Evolutionary conservation across 768 basidiomycete species (phyloP).

Genomic region (Tulasnella sp.): DNA sequence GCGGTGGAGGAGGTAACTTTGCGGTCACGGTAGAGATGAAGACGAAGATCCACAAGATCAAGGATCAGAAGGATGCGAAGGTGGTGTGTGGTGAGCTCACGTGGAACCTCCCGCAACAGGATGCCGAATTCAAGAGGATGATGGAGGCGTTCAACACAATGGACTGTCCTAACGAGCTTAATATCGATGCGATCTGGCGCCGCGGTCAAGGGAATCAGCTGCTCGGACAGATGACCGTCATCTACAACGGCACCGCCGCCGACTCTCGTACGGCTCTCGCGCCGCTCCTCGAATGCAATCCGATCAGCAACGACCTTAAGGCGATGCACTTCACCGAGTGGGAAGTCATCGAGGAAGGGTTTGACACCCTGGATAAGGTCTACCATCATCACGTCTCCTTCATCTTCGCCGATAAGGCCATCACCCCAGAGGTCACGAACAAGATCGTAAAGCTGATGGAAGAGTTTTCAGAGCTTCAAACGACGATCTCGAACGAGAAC

Average conservation of each 20-base stretch:
- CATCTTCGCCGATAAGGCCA: background rate
- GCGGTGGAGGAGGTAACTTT: conserved; percentile 13
- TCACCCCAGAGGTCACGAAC: background rate
- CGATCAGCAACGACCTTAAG: background rate
- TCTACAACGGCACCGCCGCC: background rate
- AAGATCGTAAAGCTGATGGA: background rate
- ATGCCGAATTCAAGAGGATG: background rate
- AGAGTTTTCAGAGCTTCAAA: background rate
- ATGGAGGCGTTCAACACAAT: background rate
- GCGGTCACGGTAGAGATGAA: background rate
- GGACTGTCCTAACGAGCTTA: background rate
- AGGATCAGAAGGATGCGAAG: background rate
- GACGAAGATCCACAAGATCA: background rate
- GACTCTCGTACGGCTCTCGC: background rate
- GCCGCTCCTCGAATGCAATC: background rate
- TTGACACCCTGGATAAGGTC: background rate
- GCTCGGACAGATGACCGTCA: background rate
- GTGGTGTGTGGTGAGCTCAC: background rate
- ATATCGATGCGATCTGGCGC: background rate
- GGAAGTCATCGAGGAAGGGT: background rate
- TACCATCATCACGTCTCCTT: background rate
- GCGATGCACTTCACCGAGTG: background rate
- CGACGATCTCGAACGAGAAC: background rate
- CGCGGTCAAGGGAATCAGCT: background rate
- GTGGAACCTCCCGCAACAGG: background rate